A percentile compares a stretch with the other conserved stretches of the same genome.
Conservation (phyloP, 176 grass and related monocot species). For the Chloris gayana region DNA sequence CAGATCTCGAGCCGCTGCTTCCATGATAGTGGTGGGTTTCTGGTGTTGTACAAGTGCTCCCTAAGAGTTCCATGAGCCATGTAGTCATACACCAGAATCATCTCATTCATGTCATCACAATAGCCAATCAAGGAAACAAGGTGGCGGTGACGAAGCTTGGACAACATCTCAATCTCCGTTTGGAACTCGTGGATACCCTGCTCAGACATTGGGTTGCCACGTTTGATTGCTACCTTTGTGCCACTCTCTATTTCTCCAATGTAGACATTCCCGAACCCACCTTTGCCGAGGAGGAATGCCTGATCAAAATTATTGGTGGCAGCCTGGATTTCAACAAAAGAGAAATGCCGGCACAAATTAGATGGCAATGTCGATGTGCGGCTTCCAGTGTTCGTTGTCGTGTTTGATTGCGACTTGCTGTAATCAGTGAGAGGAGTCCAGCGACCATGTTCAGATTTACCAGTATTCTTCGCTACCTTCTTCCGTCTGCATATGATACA, state of each 20-base stretch:
- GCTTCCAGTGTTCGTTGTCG: conserved; percentile 38
- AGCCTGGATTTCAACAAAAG: conserved; percentile 49
- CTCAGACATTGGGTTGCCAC: conserved; percentile 43
- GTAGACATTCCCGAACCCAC: conserved; percentile 85
- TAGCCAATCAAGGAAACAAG: background rate
- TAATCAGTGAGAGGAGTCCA: conserved; percentile 46
- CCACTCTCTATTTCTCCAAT: conserved; percentile 56
- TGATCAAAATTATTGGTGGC: conserved; percentile 72
- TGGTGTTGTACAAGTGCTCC: background rate
- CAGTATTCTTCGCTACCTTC: conserved; percentile 44
- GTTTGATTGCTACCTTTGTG: conserved; percentile 72
- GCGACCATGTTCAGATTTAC: conserved; percentile 17
- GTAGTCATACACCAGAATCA: background rate
- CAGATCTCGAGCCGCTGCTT: background rate
- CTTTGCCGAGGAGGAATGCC: conserved; percentile 58
- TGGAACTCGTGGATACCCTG: background rate
- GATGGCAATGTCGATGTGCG: conserved; percentile 47
- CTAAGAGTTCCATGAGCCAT: background rate
- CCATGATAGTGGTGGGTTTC: background rate
- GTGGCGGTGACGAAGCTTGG: background rate
- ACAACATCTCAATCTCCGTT: background rate
- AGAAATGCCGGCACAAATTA: conserved; percentile 66
- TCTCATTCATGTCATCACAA: background rate
- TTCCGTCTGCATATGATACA: conserved; percentile 41
- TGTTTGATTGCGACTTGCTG: conserved; percentile 34